These are phyloP conservation scores for Trypanosoma cruzi DNA, from an alignment of 208 protist species.

Conservation along the genomic window DNA sequence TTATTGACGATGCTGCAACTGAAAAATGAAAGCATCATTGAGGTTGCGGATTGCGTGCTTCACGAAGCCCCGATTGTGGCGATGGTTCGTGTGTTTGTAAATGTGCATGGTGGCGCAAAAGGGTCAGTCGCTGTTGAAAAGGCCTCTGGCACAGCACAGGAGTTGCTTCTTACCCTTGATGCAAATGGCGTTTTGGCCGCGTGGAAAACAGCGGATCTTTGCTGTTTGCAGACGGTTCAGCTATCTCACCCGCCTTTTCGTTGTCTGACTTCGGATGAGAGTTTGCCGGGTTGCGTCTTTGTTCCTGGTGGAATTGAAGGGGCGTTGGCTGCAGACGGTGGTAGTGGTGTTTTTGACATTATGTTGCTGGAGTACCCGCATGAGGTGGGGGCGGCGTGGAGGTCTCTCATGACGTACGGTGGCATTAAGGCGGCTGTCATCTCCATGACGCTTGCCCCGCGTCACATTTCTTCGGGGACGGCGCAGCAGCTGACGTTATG, in stretches of 20 bases:
- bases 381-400: neutral
- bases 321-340: neutral
- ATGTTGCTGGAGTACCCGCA: neutral
- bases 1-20: constrained; percentile 32
- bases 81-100: constrained; percentile 31
- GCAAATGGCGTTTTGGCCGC: neutral
- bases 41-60: constrained; percentile 32
- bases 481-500: constrained; percentile 24
- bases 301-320: constrained; percentile 4
- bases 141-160: neutral
- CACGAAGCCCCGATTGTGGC: constrained; percentile 17
- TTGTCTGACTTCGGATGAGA: neutral
- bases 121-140: neutral
- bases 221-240: neutral
- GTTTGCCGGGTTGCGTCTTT: constrained; percentile 8
- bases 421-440: constrained; percentile 7
- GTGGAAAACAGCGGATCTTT: neutral
- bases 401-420: constrained; percentile 4
- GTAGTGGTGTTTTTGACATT: neutral
- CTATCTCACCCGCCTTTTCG: neutral
- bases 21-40: constrained; percentile 31
- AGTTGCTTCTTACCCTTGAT: neutral
- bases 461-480: neutral
- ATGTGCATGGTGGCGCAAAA: neutral
- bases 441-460: constrained; percentile 17